Base-by-base conservation (phyloP, 192 early-diverging fungal species). In the Coemansia sp. region DNA sequence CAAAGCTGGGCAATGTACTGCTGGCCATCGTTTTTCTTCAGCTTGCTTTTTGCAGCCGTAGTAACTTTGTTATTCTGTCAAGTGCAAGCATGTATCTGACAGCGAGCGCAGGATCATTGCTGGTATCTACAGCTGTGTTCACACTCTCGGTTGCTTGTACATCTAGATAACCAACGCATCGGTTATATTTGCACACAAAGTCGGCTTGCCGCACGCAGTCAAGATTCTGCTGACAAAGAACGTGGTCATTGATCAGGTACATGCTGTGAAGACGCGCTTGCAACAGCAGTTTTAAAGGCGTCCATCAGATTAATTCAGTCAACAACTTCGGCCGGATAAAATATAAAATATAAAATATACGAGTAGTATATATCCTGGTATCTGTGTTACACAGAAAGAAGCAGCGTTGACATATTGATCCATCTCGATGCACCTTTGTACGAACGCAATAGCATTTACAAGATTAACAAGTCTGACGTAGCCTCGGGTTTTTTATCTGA, bases 111-210 rank as follows among this genome's bases (percentile, higher is more conserved):
- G 89, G 65, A 84, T 86, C 14, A 96, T 99, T 86, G 95, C 96
- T 1, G 89, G 97, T 2, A 90, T 98, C 1, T 88, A 86, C 77
- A 97, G 96, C 78, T 92, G 91, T 75, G 94, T 99, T 51, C 70
- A 74, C 28, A 88, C 92, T 8, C 87, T 99, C 37, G 92, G 90
- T 57, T 84, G 85, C 51, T 81, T 91, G 65, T 91, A 89, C 62
- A 87, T 91, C 70, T 85, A 89, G 65, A 95, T 99, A 72, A 94
- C 90, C 65, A 95, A 98, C 56, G 87, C 93, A 36, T 89, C 90
- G 55, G 93, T 99, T 71, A 87, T 92, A 37, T 95, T 94, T 78
- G 90, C 93, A 39, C 96, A 94, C 75, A 96, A 99, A 74, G 94
- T 90, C 2, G 90, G 91, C 34, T 76, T 90, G 53, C 71, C 76